Percentiles rank a stretch among this genome's conserved stretches.
Conservation (phyloP, 2,329 filamentous ascomycete genomes). For the Diatrype stigma region DNA sequence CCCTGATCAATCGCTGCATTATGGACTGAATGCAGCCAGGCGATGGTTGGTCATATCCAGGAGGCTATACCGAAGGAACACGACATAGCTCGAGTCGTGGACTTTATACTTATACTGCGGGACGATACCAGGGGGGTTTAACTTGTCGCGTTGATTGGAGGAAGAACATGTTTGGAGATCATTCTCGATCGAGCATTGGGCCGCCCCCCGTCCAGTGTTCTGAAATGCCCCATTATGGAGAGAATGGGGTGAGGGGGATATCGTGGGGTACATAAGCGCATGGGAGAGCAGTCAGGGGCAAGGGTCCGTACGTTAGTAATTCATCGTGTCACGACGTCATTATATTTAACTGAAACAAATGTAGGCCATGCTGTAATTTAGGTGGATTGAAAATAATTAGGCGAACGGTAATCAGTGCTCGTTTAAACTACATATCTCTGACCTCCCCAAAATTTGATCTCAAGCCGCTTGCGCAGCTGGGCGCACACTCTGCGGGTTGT, state of each 20-base stretch:
- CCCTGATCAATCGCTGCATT: neutral
- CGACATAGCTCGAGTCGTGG: neutral
- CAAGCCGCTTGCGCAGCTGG: conserved; percentile 6
- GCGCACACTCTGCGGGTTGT: conserved; percentile 55
- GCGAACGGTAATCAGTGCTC: conserved; percentile 11
- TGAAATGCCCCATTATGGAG: neutral
- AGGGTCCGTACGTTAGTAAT: neutral
- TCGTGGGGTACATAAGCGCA: neutral
- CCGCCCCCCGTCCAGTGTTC: neutral
- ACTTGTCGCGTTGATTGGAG: neutral
- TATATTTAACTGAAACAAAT: neutral
- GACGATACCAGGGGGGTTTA: no score
- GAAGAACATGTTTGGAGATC: neutral
- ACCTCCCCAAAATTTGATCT: neutral
- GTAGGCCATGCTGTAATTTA: no score
- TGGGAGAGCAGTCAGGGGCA: neutral
- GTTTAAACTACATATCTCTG: conserved; percentile 4
- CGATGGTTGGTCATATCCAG: neutral
- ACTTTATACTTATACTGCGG: neutral
- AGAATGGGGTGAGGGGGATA: neutral
- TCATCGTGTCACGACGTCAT: neutral
- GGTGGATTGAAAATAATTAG: conserved; percentile 1
- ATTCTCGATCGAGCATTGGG: neutral
- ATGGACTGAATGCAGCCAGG: neutral
- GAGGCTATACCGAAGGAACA: neutral